These are phyloP conservation scores for Lentinula sp. DNA, from an alignment of 768 basidiomycete genomes.

Conservation along the genomic window DNA sequence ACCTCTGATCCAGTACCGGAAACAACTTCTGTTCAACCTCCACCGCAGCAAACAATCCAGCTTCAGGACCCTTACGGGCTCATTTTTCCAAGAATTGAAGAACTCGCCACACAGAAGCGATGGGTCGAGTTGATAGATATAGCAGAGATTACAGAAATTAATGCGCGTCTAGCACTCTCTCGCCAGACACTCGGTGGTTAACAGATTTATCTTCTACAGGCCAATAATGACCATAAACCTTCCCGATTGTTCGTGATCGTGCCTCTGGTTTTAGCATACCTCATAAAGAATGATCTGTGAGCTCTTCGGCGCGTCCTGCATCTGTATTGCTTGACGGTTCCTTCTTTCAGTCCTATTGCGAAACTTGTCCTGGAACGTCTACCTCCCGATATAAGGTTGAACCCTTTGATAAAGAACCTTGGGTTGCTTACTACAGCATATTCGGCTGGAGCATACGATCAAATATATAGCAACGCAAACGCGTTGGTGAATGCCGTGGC, in stretches of 20 bases:
- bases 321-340: not conserved
- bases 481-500: conserved; percentile 33
- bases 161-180: conserved; percentile 29
- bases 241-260: conserved; percentile 47
- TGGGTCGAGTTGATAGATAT: conserved; percentile 34
- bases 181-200: conserved; percentile 1
- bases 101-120: conserved; percentile 38
- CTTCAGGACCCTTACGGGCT: conserved; percentile 34
- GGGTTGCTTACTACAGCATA: conserved; percentile 42
- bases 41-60: conserved; percentile 13
- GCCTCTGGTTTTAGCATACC: conserved; percentile 60
- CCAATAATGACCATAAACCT: conserved; percentile 29
- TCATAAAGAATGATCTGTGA: conserved; percentile 60
- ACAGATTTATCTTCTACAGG: conserved; percentile 13
- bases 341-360: conserved; percentile 45
- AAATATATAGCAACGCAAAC: conserved; percentile 46
- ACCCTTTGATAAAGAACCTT: conserved; percentile 43
- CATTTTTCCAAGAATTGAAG: conserved; percentile 37
- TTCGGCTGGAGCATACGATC: conserved; percentile 47
- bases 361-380: conserved; percentile 52
- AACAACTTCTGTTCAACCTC: conserved; percentile 6
- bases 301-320: conserved; percentile 16
- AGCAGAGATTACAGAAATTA: conserved; percentile 50
- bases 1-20: not conserved
- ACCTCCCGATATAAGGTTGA: conserved; percentile 36